These are phyloP conservation scores for Knoxia roxburghii DNA, from an alignment of 257 asterid species.

Conservation along the genomic window DNA sequence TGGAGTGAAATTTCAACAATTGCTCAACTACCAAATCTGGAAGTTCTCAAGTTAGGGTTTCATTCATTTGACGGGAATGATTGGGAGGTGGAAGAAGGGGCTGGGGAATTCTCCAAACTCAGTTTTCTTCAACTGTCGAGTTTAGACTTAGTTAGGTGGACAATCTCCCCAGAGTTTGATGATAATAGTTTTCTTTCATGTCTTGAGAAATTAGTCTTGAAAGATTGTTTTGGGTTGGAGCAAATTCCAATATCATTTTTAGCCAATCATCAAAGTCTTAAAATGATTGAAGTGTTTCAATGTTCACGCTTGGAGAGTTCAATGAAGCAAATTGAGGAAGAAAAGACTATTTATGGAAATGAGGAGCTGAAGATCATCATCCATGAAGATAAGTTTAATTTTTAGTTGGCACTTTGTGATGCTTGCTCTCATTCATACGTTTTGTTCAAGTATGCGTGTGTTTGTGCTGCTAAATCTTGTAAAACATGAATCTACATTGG, in stretches of 20 bases:
- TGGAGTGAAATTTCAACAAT: constrained; percentile 5
- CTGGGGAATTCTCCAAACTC: background rate
- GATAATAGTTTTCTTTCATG: background rate
- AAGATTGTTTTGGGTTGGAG: background rate
- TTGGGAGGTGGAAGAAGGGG: constrained; percentile 2
- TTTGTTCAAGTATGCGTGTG: too few relatives aligned
- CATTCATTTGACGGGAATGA: background rate
- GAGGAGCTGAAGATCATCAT: too few relatives aligned
- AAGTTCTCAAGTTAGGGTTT: background rate
- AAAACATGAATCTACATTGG: too few relatives aligned
- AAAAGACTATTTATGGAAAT: too few relatives aligned
- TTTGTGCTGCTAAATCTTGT: too few relatives aligned
- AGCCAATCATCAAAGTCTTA: background rate
- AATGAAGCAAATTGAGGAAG: background rate
- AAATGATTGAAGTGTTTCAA: background rate
- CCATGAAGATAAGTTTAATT: too few relatives aligned
- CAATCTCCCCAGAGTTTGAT: background rate
- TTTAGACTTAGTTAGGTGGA: background rate
- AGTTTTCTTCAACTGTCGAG: background rate
- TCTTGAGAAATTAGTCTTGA: constrained; percentile 1
- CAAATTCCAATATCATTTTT: background rate
- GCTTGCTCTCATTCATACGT: too few relatives aligned
- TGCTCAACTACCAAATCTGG: background rate
- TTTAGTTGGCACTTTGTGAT: too few relatives aligned
- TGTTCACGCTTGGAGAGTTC: background rate